These are phyloP conservation scores for Claviceps monticola DNA, from an alignment of 2,329 filamentous ascomycete genomes.

Conservation along the genomic window DNA sequence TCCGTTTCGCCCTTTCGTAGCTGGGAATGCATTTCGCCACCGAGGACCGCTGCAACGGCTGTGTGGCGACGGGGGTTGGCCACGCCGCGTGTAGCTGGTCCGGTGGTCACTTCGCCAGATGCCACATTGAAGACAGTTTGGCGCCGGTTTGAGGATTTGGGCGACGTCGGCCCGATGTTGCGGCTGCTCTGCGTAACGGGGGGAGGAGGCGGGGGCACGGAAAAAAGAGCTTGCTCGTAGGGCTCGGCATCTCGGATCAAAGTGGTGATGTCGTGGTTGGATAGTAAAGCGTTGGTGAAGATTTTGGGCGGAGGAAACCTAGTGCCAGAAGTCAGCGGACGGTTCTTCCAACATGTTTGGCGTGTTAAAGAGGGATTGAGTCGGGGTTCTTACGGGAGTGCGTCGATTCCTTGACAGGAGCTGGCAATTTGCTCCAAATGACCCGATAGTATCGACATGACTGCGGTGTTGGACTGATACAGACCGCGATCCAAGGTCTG, in stretches of 20 bases:
- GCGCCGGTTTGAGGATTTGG: conserved; percentile 31
- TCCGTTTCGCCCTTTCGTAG: conserved; percentile 46
- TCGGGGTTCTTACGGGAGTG: conserved; percentile 44
- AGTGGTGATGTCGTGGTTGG: conserved; percentile 80
- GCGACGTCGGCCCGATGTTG: conserved; percentile 24
- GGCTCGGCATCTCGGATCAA: conserved; percentile 90
- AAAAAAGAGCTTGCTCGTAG: conserved; percentile 91
- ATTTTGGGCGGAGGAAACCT: conserved; percentile 87
- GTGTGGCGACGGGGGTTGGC: conserved; percentile 55
- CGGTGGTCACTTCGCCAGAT: conserved; percentile 47
- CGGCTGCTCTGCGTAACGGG: conserved; percentile 22
- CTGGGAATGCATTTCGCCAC: conserved; percentile 71
- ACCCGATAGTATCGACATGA: conserved; percentile 53
- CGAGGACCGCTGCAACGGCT: conserved; percentile 79
- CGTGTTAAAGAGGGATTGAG: background rate
- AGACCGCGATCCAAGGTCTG: background rate
- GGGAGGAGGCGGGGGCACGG: conserved; percentile 64
- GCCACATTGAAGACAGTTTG: conserved; percentile 55
- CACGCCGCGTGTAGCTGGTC: conserved; percentile 28
- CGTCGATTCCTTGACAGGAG: conserved; percentile 63
- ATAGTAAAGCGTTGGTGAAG: conserved; percentile 86
- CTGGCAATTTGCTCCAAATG: conserved; percentile 67
- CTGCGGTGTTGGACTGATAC: background rate
- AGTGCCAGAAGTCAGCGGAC: conserved; percentile 4
- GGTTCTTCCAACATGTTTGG: background rate